Evolutionary conservation across 1,139 yeast genomes (phyloP), one percentile per base, ranked within the genome.

Genomic region (Candida labiduridarum): DNA sequence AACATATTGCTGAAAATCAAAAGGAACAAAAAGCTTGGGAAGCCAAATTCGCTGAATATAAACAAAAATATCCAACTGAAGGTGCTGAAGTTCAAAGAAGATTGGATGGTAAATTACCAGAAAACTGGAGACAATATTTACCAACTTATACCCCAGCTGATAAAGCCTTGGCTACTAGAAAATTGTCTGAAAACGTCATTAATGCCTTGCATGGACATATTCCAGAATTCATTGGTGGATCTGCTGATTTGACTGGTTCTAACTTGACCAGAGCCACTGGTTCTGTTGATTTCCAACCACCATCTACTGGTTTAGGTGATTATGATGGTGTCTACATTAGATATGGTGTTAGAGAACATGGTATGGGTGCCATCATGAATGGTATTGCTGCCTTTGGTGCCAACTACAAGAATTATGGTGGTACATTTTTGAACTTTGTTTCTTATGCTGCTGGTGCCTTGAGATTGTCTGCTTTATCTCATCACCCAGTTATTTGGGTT

Each of bases 301-400:
- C 94, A 51, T 67, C 84, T 53, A 78, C 92, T 58, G 85, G 84
- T 48, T 79, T 90, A 59, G 99, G 99, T 75, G 84, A 84, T 69
- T 92, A 86, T 79, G 59, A 83, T 54, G 99, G 99, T 71, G 87
- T 97, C 72, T 94, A 94, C 80, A 82, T 94, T 72, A 88, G 98
- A 79, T 94, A 88, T 72, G 99, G 99, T 84, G 97, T 94, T 59
- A 89, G 99, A 78, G 99, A 94, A 80, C 99, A 95, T 77, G 99
- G 91, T 74, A 92, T 94, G 98, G 97, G 97, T 77, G 98, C 98
- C 60, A 89, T 94, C 71, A 84, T 94, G 86, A 94, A 95, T 75
- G 99, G 99, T 85, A 88, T 94, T 65, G 82, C 95, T 59, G 97
- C 97, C 48, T 95, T 80, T 68, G 99, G 99, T 76, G 89, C 89